A percentile compares a stretch with the other conserved stretches of the same genome.
phyloP scores from a whole-genome alignment of 257 asterid species.

The Fraxinus americana region DNA sequence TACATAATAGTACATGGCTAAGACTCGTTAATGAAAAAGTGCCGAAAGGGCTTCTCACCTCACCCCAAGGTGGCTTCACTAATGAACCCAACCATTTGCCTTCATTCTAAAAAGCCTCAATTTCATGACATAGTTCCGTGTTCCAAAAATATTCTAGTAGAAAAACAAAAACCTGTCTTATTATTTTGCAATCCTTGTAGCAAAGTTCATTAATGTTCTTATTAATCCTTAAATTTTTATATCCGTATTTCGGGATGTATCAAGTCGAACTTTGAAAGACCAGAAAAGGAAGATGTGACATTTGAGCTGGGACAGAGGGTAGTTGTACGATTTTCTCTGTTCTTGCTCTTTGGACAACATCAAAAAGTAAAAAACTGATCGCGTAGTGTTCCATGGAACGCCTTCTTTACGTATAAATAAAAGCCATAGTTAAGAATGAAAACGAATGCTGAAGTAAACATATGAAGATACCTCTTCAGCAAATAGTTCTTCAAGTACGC shows the following conservation, averaged over 20 bases:
- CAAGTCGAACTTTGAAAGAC: background rate
- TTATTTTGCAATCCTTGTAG: background rate
- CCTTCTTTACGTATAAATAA: background rate
- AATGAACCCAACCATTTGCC: background rate
- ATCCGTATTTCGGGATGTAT: background rate
- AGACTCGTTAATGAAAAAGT: background rate
- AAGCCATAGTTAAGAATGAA: background rate
- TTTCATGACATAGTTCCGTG: background rate
- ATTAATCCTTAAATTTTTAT: background rate
- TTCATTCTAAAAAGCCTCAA: background rate
- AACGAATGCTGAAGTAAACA: conserved; percentile 15
- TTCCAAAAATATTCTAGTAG: background rate
- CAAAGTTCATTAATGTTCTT: background rate
- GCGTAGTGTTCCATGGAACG: background rate
- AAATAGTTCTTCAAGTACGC: conserved; percentile 90
- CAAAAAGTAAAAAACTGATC: conserved; percentile 1
- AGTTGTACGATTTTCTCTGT: background rate
- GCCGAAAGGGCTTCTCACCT: background rate
- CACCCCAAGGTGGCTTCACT: background rate
- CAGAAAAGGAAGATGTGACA: background rate
- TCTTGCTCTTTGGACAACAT: background rate
- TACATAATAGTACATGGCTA: background rate
- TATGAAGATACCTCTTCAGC: conserved; percentile 75
- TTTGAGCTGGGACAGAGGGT: background rate
- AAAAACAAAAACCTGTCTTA: background rate